Conservation (phyloP, 2,329 filamentous ascomycete species). For the Ilyonectria robusta region DNA sequence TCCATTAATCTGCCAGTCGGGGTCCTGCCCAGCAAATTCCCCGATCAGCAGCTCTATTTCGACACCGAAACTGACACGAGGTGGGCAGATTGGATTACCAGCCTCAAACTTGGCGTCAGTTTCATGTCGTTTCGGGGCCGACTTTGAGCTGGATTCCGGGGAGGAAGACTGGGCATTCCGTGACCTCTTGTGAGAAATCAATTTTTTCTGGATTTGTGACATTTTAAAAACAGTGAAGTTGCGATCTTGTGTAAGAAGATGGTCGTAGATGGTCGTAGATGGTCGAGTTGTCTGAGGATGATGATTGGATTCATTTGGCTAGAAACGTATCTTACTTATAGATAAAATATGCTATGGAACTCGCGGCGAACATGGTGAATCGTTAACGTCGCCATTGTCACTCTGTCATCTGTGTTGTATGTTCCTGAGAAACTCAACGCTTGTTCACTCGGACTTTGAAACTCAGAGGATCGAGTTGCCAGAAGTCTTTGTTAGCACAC, state of each 20-base stretch:
- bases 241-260: too few species aligned
- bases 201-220: too few species aligned
- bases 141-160: too few species aligned
- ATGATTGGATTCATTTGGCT: too few species aligned
- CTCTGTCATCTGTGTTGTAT: neutral
- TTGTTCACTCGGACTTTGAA: neutral
- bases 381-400: neutral
- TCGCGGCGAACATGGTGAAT: neutral
- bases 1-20: neutral
- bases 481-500: neutral
- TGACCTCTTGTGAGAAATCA: too few species aligned
- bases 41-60: conserved; percentile 40
- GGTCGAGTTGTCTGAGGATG: too few species aligned
- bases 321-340: neutral
- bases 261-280: too few species aligned
- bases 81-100: conserved; percentile 31
- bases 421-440: neutral
- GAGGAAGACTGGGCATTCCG: too few species aligned
- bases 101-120: neutral
- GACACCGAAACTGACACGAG: conserved; percentile 39
- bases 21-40: neutral
- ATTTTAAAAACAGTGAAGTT: too few species aligned
- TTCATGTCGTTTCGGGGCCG: too few species aligned
- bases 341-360: neutral
- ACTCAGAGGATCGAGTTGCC: neutral